These are phyloP conservation scores for Aspergillus wentii DNA, from an alignment of 495 filamentous ascomycete genomes.

Conservation along the genomic window DNA sequence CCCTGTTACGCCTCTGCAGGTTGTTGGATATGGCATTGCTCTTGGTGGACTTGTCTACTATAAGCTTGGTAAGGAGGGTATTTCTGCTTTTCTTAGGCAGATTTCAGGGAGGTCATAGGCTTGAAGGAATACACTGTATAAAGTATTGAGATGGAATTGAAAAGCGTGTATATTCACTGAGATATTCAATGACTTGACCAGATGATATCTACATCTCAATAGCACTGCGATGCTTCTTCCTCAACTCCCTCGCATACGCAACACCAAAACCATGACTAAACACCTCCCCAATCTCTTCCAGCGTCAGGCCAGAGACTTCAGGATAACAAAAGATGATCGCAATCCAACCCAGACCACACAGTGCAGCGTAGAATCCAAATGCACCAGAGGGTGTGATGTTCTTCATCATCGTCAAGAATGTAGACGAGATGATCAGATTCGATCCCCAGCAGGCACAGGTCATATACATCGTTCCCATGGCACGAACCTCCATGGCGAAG, in stretches of 20 bases:
- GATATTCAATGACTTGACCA: too few species aligned
- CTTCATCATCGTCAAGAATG: conserved; percentile 44
- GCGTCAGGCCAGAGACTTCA: conserved; percentile 36
- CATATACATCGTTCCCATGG: conserved; percentile 48
- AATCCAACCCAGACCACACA: conserved; percentile 39
- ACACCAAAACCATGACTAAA: conserved; percentile 39
- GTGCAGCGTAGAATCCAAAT: conserved; percentile 44
- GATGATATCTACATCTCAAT: too few species aligned
- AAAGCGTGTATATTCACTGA: too few species aligned
- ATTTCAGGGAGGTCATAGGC: too few species aligned
- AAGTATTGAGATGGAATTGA: too few species aligned
- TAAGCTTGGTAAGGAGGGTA: conserved; percentile 63
- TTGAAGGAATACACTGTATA: too few species aligned
- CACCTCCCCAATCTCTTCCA: conserved; percentile 40
- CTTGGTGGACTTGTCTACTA: conserved; percentile 85
- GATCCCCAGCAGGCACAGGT: conserved; percentile 45
- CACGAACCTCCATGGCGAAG: conserved; percentile 48
- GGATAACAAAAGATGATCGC: conserved; percentile 38
- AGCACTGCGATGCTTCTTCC: too few species aligned
- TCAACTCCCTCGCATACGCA: conserved; percentile 24
- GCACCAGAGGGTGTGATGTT: conserved; percentile 37
- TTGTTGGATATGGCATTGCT: conserved; percentile 88
- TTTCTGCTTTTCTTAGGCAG: background rate
- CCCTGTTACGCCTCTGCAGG: conserved; percentile 71
- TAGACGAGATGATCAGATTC: conserved; percentile 44